These are phyloP conservation scores for Teratosphaeria zuluensis DNA, from an alignment of 2,329 filamentous ascomycete genomes.

Conservation along the genomic window DNA sequence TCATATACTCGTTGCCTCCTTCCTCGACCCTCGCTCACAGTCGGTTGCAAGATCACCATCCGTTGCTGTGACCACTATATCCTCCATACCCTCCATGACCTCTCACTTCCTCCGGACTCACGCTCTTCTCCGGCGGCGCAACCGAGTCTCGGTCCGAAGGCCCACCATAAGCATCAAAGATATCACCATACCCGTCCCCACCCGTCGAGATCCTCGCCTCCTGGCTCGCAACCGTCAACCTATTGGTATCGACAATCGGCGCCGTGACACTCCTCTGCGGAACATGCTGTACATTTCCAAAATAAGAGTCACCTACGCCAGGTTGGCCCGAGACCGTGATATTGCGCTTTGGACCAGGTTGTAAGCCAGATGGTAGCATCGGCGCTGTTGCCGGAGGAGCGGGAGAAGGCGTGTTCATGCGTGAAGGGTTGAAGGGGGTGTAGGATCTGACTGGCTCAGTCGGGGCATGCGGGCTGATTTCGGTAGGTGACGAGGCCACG, in stretches of 20 bases:
- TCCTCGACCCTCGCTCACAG: no score
- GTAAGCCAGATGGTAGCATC: background rate
- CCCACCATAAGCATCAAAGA: conserved; percentile 14
- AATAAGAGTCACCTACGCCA: conserved; percentile 9
- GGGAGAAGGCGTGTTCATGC: background rate
- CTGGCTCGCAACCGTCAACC: conserved; percentile 2
- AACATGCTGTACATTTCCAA: conserved; percentile 5
- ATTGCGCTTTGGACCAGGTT: conserved; percentile 10
- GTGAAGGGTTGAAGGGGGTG: conserved; percentile 24
- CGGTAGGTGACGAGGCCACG: background rate
- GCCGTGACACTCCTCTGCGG: conserved; percentile 15
- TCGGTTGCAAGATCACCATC: background rate
- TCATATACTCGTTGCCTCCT: background rate
- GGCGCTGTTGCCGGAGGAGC: background rate
- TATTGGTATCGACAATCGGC: conserved; percentile 6
- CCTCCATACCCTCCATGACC: background rate
- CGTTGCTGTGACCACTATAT: background rate
- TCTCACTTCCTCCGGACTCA: background rate
- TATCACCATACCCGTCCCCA: conserved; percentile 10
- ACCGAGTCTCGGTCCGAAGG: conserved; percentile 1
- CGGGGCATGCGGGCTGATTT: background rate
- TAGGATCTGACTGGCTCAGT: conserved; percentile 9
- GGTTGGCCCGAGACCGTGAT: conserved; percentile 10
- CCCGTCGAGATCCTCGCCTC: background rate
- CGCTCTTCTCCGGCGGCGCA: background rate